phyloP scores from a whole-genome alignment of 768 basidiomycete genomes.

The Psilocybe cubensis region DNA sequence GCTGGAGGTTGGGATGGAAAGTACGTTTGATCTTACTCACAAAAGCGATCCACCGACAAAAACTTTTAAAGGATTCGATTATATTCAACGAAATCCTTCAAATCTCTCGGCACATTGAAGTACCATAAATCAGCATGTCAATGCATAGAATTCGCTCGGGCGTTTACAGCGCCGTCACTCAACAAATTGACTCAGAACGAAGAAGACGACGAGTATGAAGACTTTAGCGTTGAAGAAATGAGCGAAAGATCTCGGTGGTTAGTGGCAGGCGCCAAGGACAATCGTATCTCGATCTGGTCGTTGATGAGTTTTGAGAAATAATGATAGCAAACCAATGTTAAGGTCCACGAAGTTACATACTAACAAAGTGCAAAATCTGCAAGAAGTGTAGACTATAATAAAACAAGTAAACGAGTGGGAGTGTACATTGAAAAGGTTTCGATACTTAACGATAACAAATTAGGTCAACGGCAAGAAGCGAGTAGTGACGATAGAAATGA shows the following conservation, averaged over 20 bases:
- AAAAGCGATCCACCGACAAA: background rate
- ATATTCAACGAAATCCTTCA: constrained; percentile 80
- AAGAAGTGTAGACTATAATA: no score
- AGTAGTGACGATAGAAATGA: background rate
- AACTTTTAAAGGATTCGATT: constrained; percentile 70
- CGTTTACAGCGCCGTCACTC: constrained; percentile 9
- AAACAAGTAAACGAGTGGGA: constrained; percentile 7
- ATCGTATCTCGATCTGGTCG: constrained; percentile 73
- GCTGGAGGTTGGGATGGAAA: constrained; percentile 94
- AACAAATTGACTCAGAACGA: constrained; percentile 23
- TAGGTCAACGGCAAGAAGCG: constrained; percentile 9
- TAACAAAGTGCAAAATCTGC: no score
- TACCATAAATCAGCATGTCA: constrained; percentile 86
- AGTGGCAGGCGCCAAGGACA: constrained; percentile 66
- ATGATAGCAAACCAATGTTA: background rate
- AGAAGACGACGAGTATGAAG: constrained; percentile 54
- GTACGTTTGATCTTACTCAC: constrained; percentile 41
- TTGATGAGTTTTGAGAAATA: constrained; percentile 53
- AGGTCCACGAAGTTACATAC: background rate
- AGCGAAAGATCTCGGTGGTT: constrained; percentile 62
- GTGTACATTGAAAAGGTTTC: constrained; percentile 2
- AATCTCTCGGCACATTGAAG: constrained; percentile 79
- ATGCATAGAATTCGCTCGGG: constrained; percentile 68
- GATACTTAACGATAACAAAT: constrained; percentile 10
- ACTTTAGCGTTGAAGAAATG: constrained; percentile 48